Percentiles rank a stretch among this genome's conserved stretches.
Conservation (phyloP, 495 filamentous ascomycete species). For the Penicillium silybi region DNA sequence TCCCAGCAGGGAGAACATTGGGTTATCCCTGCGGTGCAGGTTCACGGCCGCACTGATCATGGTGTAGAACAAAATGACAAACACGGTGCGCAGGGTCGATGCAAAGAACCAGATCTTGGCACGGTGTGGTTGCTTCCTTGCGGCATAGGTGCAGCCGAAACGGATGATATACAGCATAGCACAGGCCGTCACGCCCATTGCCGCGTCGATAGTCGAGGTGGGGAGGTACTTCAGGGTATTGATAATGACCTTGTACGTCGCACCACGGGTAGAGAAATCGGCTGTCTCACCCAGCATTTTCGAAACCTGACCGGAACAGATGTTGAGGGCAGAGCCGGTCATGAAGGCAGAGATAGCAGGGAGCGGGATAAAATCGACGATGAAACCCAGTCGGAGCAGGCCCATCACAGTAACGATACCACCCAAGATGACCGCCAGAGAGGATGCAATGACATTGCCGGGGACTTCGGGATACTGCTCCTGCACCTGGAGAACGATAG, state of each 20-base stretch:
- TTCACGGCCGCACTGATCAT: slow-evolving; percentile 88
- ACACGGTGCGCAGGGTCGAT: slow-evolving; percentile 82
- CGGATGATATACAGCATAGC: slow-evolving; percentile 81
- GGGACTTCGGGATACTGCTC: slow-evolving; percentile 55
- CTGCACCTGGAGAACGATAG: slow-evolving; percentile 62
- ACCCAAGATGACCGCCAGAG: slow-evolving; percentile 76
- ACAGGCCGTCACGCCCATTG: slow-evolving; percentile 84
- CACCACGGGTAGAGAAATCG: slow-evolving; percentile 64
- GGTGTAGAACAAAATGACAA: slow-evolving; percentile 90
- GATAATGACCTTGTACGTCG: slow-evolving; percentile 84
- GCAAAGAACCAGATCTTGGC: slow-evolving; percentile 83
- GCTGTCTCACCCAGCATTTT: slow-evolving; percentile 78
- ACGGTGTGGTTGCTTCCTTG: slow-evolving; percentile 63
- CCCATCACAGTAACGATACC: slow-evolving; percentile 80
- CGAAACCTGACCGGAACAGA: slow-evolving; percentile 82
- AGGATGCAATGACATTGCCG: slow-evolving; percentile 65
- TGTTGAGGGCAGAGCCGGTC: slow-evolving; percentile 94
- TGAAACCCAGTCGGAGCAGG: slow-evolving; percentile 75
- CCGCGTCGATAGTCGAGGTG: slow-evolving; percentile 68
- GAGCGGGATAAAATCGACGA: slow-evolving; percentile 93
- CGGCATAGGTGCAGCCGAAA: slow-evolving; percentile 58
- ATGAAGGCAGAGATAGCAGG: slow-evolving; percentile 94
- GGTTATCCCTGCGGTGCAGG: slow-evolving; percentile 45
- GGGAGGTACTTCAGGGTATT: slow-evolving; percentile 77
- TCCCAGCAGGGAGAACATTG: slow-evolving; percentile 64